These are phyloP conservation scores for Blechomonas ayalai DNA, from an alignment of 208 protist species.

Conservation along the genomic window DNA sequence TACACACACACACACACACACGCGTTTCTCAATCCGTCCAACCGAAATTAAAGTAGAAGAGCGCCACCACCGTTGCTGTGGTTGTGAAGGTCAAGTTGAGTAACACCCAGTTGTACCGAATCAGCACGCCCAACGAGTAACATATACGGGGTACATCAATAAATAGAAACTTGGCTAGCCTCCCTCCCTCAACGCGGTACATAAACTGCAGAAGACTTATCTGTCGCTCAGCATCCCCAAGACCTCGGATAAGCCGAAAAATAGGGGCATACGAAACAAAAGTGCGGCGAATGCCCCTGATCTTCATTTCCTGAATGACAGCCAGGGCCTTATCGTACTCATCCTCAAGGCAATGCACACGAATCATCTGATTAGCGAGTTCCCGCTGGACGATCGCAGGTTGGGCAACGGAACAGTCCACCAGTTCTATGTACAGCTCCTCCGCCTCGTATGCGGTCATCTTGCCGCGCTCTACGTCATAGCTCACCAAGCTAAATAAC, in stretches of 20 bases:
- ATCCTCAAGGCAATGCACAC: conserved; percentile 69
- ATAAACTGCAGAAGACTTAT: conserved; percentile 61
- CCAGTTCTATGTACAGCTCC: conserved; percentile 84
- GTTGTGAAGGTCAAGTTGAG: conserved; percentile 67
- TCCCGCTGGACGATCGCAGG: conserved; percentile 85
- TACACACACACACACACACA: conserved; percentile 1
- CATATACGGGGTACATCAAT: conserved; percentile 83
- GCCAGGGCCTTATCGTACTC: conserved; percentile 66
- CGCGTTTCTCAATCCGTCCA: too few species aligned
- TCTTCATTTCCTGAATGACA: conserved; percentile 76
- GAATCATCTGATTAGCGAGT: conserved; percentile 85
- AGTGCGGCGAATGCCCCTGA: conserved; percentile 69
- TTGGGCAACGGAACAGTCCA: conserved; percentile 83
- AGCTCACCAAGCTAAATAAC: conserved; percentile 77
- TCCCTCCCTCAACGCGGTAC: conserved; percentile 70
- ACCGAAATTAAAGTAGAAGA: conserved; percentile 20
- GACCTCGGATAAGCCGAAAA: conserved; percentile 71
- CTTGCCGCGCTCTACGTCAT: conserved; percentile 81
- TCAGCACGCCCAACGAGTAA: conserved; percentile 82
- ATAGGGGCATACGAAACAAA: conserved; percentile 88
- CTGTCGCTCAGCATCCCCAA: conserved; percentile 58
- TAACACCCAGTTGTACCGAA: conserved; percentile 81
- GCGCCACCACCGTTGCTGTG: conserved; percentile 20
- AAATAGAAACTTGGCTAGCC: conserved; percentile 68
- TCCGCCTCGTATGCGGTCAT: conserved; percentile 71